Conservation (phyloP, 805 yeast species). For the Yarrowia sp. region DNA sequence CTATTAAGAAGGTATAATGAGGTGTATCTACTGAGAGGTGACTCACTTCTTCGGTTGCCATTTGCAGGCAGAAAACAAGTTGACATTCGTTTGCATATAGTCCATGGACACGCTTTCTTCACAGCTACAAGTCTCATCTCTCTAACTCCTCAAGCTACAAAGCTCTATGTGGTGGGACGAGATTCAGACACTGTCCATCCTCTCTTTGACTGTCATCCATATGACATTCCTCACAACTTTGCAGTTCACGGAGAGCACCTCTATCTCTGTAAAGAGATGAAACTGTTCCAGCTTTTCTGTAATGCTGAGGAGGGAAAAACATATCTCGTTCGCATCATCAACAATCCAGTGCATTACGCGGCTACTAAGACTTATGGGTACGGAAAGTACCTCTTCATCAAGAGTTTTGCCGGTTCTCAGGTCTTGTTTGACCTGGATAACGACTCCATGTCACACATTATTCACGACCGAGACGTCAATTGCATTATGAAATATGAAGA, state of each 20-base stretch:
- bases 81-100: slow-evolving; percentile 20
- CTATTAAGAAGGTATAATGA: not conserved
- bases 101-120: slow-evolving; percentile 26
- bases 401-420: slow-evolving; percentile 33
- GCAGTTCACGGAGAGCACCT: slow-evolving; percentile 22
- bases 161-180: not conserved
- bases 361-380: slow-evolving; percentile 12
- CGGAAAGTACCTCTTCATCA: slow-evolving; percentile 12
- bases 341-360: slow-evolving; percentile 14
- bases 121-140: slow-evolving; percentile 26
- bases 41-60: not conserved
- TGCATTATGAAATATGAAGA: slow-evolving; percentile 16
- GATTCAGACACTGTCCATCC: not conserved
- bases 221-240: slow-evolving; percentile 33
- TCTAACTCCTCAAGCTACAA: slow-evolving; percentile 9
- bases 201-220: slow-evolving; percentile 30
- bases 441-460: slow-evolving; percentile 19
- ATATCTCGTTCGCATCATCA: slow-evolving; percentile 18
- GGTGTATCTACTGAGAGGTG: slow-evolving; percentile 9
- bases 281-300: slow-evolving; percentile 18
- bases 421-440: slow-evolving; percentile 14
- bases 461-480: slow-evolving; percentile 24
- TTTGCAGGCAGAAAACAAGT: slow-evolving; percentile 8
- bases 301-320: not conserved
- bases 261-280: slow-evolving; percentile 21